Conservation (phyloP, 2,329 filamentous ascomycete species). For the Aphanoascus verrucosus region DNA sequence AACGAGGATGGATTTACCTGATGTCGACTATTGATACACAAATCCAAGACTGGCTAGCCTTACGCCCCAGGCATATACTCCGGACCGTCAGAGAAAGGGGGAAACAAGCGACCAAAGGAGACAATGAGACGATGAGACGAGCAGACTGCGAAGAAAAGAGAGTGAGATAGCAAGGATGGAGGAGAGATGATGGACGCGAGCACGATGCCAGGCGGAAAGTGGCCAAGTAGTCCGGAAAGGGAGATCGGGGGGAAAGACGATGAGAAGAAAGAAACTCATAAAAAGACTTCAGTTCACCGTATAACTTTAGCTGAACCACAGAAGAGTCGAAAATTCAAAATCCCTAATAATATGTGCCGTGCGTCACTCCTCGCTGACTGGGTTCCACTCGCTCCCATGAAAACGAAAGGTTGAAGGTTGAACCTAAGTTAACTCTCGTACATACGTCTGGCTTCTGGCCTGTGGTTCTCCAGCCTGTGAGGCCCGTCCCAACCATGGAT, state of each 20-base stretch:
- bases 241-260: neutral
- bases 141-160: neutral
- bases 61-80: neutral
- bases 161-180: neutral
- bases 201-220: neutral
- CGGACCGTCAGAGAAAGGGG: neutral
- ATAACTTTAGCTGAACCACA: neutral
- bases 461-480: neutral
- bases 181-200: neutral
- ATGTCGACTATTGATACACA: neutral
- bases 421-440: too few species aligned
- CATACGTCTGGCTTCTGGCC: neutral
- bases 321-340: conserved; percentile 1
- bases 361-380: neutral
- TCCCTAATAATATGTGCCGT: neutral
- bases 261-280: neutral
- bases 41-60: conserved; percentile 2
- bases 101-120: neutral
- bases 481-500: conserved; percentile 3
- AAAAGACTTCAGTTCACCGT: neutral
- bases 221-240: neutral
- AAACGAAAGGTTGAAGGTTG: neutral
- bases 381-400: conserved; percentile 5
- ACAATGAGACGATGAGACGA: neutral
- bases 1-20: neutral